Conservation (phyloP, 2,329 filamentous ascomycete species). For the Mycosphaerelloides madeirae region DNA sequence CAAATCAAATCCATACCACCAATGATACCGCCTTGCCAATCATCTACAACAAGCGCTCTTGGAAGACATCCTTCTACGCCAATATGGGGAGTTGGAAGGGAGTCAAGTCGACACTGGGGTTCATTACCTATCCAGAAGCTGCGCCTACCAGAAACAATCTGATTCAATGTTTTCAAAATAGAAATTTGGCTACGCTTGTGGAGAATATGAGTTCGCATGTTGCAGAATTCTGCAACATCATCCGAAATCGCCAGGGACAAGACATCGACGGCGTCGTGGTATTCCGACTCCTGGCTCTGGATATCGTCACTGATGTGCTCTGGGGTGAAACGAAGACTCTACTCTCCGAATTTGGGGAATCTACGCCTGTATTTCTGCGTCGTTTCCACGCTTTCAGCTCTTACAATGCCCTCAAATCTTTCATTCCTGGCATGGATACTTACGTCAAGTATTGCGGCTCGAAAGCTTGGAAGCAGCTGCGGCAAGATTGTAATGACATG, state of each 20-base stretch:
- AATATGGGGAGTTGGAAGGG: slow-evolving; percentile 19
- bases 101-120: slow-evolving; percentile 15
- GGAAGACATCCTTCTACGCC: slow-evolving; percentile 16
- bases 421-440: slow-evolving; percentile 12
- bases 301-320: slow-evolving; percentile 17
- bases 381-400: slow-evolving; percentile 16
- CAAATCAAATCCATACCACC: slow-evolving; percentile 17
- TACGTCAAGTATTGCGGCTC: neutral
- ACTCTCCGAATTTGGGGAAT: slow-evolving; percentile 4
- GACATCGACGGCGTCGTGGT: slow-evolving; percentile 14
- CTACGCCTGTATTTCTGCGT: slow-evolving; percentile 11
- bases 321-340: slow-evolving; percentile 12
- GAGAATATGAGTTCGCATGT: slow-evolving; percentile 14
- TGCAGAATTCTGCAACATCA: slow-evolving; percentile 9
- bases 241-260: slow-evolving; percentile 5
- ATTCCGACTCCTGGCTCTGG: slow-evolving; percentile 15
- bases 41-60: slow-evolving; percentile 13
- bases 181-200: slow-evolving; percentile 12
- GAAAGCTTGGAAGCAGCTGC: too few species aligned
- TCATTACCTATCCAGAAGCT: slow-evolving; percentile 11
- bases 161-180: slow-evolving; percentile 17
- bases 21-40: slow-evolving; percentile 14
- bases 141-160: slow-evolving; percentile 16
- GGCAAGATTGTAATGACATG: too few species aligned
- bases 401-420: slow-evolving; percentile 17